phyloP scores from a whole-genome alignment of 805 yeast species.

The Sugiyamaella lignohabitans region DNA sequence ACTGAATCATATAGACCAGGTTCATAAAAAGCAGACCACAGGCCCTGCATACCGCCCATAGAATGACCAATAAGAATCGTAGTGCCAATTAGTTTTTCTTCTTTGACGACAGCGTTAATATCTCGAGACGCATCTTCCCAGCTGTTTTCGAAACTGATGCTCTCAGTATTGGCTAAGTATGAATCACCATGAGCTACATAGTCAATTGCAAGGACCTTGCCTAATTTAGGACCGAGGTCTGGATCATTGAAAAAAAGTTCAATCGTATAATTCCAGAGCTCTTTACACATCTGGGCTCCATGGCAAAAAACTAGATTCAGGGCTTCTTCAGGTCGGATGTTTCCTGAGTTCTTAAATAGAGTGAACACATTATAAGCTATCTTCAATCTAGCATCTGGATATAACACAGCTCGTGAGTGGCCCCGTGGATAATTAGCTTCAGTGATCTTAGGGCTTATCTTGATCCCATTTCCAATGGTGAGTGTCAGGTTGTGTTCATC shows the following conservation, averaged over 20 bases:
- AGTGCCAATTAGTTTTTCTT: slow-evolving; percentile 34
- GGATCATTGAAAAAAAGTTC: slow-evolving; percentile 33
- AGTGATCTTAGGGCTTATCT: background rate
- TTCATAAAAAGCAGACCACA: slow-evolving; percentile 43
- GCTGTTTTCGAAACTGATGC: slow-evolving; percentile 48
- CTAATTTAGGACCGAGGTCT: slow-evolving; percentile 18
- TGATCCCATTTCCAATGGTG: slow-evolving; percentile 3
- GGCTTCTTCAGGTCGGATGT: slow-evolving; percentile 12
- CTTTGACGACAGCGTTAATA: slow-evolving; percentile 35
- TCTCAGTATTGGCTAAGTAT: slow-evolving; percentile 45
- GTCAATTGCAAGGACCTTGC: slow-evolving; percentile 48
- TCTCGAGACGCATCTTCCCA: slow-evolving; percentile 71
- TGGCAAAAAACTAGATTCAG: slow-evolving; percentile 52
- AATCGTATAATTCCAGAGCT: slow-evolving; percentile 54
- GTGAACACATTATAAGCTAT: slow-evolving; percentile 45
- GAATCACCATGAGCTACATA: slow-evolving; percentile 65
- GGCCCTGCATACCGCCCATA: slow-evolving; percentile 56
- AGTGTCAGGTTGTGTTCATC: background rate
- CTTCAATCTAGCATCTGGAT: slow-evolving; percentile 38
- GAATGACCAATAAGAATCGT: slow-evolving; percentile 62
- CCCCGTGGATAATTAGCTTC: slow-evolving; percentile 34
- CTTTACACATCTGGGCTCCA: slow-evolving; percentile 58
- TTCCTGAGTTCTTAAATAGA: background rate
- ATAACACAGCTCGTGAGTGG: slow-evolving; percentile 35
- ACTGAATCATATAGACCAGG: slow-evolving; percentile 49